Conservation (phyloP, 768 basidiomycete genomes). For the Suillus variegatus region DNA sequence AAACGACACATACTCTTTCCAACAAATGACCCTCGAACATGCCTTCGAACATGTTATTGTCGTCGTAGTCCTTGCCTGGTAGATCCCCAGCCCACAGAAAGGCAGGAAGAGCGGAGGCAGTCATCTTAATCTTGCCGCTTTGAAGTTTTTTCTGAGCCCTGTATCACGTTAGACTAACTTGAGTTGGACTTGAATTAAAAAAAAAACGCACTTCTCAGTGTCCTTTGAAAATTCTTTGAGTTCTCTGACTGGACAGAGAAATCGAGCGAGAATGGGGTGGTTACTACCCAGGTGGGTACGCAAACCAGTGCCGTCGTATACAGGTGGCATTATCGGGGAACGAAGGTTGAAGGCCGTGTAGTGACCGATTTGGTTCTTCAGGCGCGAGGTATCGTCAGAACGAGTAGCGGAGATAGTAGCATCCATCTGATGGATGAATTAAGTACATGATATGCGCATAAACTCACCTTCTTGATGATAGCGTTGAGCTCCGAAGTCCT, state of each 20-base stretch:
- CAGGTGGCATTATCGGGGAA: background rate
- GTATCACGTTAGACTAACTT: background rate
- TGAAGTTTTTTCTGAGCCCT: background rate
- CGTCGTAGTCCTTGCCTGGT: background rate
- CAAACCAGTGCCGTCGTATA: background rate
- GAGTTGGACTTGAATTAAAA: background rate
- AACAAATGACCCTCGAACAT: too few relatives aligned
- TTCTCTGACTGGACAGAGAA: background rate
- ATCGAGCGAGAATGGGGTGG: background rate
- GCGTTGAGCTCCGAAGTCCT: background rate
- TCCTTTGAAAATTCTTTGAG: too few relatives aligned
- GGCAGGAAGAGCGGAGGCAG: background rate
- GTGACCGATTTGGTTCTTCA: background rate
- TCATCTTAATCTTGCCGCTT: constrained; percentile 8
- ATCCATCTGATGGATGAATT: constrained; percentile 2
- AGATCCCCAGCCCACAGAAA: constrained; percentile 9
- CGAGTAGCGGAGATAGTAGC: background rate
- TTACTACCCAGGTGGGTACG: constrained; percentile 7
- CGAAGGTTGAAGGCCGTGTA: background rate
- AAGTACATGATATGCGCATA: background rate
- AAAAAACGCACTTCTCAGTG: background rate
- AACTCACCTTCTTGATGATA: constrained; percentile 2
- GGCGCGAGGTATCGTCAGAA: background rate
- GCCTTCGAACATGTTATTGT: too few relatives aligned
- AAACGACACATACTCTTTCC: too few relatives aligned